Conservation (phyloP, 2,329 filamentous ascomycete genomes). For the Gnomoniopsis sp. region DNA sequence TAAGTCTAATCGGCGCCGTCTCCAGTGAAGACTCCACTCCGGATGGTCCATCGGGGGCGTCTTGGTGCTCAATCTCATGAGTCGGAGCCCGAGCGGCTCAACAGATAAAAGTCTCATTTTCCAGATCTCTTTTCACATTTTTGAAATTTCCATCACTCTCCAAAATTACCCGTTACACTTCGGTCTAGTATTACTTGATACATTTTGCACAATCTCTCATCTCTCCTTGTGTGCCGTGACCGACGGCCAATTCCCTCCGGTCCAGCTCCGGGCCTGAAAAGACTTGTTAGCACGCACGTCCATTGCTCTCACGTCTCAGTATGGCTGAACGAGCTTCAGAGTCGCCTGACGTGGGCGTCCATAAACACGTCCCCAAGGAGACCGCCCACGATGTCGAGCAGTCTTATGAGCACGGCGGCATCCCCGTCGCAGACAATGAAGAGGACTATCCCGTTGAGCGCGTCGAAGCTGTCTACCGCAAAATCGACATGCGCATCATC, state of each 20-base stretch:
- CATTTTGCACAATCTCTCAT: neutral
- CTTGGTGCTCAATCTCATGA: neutral
- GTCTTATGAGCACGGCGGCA: neutral
- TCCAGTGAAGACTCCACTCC: neutral
- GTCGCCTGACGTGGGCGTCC: constrained; percentile 29
- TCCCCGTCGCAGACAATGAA: constrained; percentile 14
- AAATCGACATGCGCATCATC: constrained; percentile 58
- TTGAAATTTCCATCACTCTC: neutral
- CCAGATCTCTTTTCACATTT: neutral
- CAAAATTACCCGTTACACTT: neutral
- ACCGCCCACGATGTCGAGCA: constrained; percentile 3
- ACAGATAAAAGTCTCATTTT: neutral
- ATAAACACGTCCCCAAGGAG: constrained; percentile 26
- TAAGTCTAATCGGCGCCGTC: neutral
- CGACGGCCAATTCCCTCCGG: neutral
- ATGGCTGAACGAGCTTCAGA: constrained; percentile 38
- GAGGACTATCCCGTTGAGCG: constrained; percentile 47
- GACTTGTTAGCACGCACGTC: constrained; percentile 47
- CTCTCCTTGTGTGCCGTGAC: neutral
- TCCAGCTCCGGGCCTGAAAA: constrained; percentile 31
- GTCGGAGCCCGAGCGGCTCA: neutral
- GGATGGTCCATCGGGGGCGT: neutral
- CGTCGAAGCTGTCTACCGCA: constrained; percentile 54
- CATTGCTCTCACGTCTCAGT: constrained; percentile 49
- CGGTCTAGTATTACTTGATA: no score